Conservation (phyloP, 805 yeast species). For the Metschnikowia borealis region DNA sequence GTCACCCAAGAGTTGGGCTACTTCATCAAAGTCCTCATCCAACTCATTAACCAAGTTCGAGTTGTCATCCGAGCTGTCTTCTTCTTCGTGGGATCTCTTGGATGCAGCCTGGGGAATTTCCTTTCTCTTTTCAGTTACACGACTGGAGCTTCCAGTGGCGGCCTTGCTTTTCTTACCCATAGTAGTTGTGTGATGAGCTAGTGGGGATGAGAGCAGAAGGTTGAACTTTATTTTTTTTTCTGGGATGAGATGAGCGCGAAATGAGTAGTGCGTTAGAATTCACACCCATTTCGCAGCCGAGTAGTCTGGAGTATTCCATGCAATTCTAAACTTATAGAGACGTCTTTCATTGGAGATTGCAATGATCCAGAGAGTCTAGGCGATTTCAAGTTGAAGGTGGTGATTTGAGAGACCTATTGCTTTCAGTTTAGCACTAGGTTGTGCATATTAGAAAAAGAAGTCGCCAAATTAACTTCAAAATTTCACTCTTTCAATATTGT, state of each 20-base stretch:
- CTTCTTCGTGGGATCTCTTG: slow-evolving; percentile 28
- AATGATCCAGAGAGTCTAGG: no score
- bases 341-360: no score
- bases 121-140: neutral
- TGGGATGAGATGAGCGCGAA: slow-evolving; percentile 15
- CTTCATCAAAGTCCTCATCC: slow-evolving; percentile 56
- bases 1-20: slow-evolving; percentile 49
- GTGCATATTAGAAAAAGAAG: no score
- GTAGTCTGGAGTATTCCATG: neutral
- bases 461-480: neutral
- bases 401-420: no score
- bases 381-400: no score
- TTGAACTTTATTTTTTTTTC: slow-evolving; percentile 6
- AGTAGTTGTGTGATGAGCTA: slow-evolving; percentile 1
- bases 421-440: no score
- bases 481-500: no score
- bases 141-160: neutral
- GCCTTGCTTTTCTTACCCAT: slow-evolving; percentile 11
- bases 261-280: neutral
- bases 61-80: slow-evolving; percentile 23
- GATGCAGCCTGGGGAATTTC: slow-evolving; percentile 2
- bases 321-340: neutral
- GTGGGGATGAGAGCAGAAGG: slow-evolving; percentile 7
- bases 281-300: slow-evolving; percentile 2
- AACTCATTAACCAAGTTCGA: slow-evolving; percentile 49